These are phyloP conservation scores for Xylaria nigripes DNA, from an alignment of 495 filamentous ascomycete species.

Conservation along the genomic window DNA sequence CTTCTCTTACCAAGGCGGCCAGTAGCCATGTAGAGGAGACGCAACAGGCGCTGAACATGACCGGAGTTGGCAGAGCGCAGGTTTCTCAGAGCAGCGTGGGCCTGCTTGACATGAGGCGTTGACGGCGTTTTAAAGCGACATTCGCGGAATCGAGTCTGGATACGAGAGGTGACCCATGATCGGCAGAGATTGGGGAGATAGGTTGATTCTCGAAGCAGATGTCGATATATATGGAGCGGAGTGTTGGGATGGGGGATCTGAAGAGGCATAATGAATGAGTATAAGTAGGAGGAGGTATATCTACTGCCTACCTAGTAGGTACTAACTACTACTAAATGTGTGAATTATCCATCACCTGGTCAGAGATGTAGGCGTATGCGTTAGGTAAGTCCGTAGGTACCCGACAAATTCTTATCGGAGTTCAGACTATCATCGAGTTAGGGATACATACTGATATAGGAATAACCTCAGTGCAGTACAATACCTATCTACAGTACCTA, in stretches of 20 bases:
- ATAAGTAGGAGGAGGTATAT: not conserved
- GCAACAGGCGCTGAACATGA: constrained; percentile 50
- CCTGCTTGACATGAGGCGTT: constrained; percentile 20
- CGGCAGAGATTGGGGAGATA: constrained; percentile 70
- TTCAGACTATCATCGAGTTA: no score
- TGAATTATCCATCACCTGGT: no score
- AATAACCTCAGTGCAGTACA: no score
- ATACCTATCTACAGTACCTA: no score
- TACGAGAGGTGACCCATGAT: constrained; percentile 47
- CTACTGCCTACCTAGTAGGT: not conserved
- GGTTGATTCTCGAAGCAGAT: constrained; percentile 72
- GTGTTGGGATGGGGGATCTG: constrained; percentile 31
- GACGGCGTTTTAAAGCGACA: constrained; percentile 10
- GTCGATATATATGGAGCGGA: constrained; percentile 59
- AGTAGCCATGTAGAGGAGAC: constrained; percentile 59
- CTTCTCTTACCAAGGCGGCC: constrained; percentile 65
- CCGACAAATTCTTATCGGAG: no score
- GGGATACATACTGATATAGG: no score
- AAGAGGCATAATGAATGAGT: constrained; percentile 15
- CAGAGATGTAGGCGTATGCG: no score
- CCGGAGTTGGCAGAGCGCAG: constrained; percentile 48
- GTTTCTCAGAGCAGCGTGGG: constrained; percentile 27
- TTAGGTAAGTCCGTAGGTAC: no score
- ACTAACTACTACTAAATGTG: no score
- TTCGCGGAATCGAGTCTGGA: constrained; percentile 49